These are phyloP conservation scores for Phanerodontia chrysosporium DNA, from an alignment of 768 basidiomycete genomes.

Conservation along the genomic window DNA sequence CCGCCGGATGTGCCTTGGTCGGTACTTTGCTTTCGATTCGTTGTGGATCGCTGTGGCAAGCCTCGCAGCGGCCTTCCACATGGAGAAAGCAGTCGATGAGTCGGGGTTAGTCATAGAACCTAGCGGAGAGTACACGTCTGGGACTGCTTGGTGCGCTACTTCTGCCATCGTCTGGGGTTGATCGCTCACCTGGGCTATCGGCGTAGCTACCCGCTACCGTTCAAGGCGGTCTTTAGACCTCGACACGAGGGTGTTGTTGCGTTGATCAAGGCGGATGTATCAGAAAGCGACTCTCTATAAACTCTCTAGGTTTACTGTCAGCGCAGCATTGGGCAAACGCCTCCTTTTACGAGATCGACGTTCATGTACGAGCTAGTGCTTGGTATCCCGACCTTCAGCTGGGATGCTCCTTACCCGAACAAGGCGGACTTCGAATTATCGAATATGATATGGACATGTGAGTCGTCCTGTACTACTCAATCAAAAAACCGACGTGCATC, in stretches of 20 bases:
- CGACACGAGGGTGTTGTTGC: background rate
- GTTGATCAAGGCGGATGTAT: background rate
- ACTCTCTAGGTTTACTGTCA: too few relatives aligned
- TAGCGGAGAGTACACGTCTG: background rate
- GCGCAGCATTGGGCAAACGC: too few relatives aligned
- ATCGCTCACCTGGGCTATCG: background rate
- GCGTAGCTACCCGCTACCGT: background rate
- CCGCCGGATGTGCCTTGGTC: slow-evolving; percentile 17
- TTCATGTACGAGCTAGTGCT: too few relatives aligned
- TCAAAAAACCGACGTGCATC: too few relatives aligned
- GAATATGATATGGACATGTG: too few relatives aligned
- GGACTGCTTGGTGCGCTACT: background rate
- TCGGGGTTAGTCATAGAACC: background rate
- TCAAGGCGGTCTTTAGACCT: background rate
- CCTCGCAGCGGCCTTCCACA: slow-evolving; percentile 9
- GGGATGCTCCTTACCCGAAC: too few relatives aligned
- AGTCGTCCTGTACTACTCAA: too few relatives aligned
- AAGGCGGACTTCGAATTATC: too few relatives aligned
- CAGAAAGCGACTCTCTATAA: too few relatives aligned
- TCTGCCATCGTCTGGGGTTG: too few relatives aligned
- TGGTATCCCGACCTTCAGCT: too few relatives aligned
- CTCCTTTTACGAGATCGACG: too few relatives aligned
- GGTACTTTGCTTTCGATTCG: slow-evolving; percentile 7
- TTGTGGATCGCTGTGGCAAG: slow-evolving; percentile 11
- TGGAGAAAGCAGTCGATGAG: background rate